phyloP scores from a whole-genome alignment of 768 basidiomycete species.

The Tephrocybe sp. region DNA sequence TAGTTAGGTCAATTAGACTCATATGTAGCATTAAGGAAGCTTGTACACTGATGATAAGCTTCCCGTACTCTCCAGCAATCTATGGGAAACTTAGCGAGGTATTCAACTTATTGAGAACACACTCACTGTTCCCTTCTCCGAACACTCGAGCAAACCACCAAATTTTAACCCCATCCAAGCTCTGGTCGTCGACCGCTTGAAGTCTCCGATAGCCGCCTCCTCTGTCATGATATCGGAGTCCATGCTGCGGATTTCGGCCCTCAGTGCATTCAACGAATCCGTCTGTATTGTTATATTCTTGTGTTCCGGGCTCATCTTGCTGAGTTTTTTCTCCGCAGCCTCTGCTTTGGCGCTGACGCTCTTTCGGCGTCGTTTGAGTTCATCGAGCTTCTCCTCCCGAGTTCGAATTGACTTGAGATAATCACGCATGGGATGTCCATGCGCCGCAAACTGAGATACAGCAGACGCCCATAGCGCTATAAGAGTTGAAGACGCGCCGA shows the following conservation, averaged over 20 bases:
- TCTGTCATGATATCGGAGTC: constrained; percentile 85
- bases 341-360: constrained; percentile 72
- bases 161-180: constrained; percentile 84
- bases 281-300: constrained; percentile 79
- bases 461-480: constrained; percentile 68
- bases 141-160: constrained; percentile 80
- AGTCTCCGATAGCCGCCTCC: constrained; percentile 79
- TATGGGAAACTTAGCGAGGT: constrained; percentile 19
- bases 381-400: constrained; percentile 81
- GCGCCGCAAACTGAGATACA: constrained; percentile 66
- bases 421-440: constrained; percentile 68
- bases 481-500: constrained; percentile 68
- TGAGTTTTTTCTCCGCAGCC: constrained; percentile 82
- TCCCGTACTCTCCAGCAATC: constrained; percentile 59
- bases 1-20: not conserved
- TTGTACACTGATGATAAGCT: constrained; percentile 46
- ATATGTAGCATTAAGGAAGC: not conserved
- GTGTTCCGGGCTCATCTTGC: constrained; percentile 87
- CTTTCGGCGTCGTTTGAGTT: constrained; percentile 69
- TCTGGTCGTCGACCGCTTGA: constrained; percentile 71
- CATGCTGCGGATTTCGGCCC: constrained; percentile 74
- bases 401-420: constrained; percentile 83
- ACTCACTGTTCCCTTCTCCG: constrained; percentile 72
- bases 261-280: constrained; percentile 65
- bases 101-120: not conserved